A percentile compares a stretch with the other conserved stretches of the same genome.
Conservation (phyloP, 345 rosid species). For the Hirschfeldia incana region DNA sequence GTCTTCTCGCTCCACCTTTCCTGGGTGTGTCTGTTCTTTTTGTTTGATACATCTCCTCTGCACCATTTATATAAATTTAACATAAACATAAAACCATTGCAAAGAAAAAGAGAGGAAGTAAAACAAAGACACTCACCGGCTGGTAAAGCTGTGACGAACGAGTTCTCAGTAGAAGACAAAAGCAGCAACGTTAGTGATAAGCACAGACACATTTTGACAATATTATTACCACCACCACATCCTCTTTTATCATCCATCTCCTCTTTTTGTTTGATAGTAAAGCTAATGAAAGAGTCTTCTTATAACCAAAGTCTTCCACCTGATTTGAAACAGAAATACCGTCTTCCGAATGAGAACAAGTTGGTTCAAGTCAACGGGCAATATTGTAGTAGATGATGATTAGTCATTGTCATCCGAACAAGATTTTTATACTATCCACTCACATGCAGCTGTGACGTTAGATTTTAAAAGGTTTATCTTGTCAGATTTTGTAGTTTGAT, state of each 20-base stretch:
- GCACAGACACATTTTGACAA: background rate
- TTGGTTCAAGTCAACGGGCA: background rate
- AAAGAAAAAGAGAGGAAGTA: background rate
- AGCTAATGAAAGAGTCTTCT: background rate
- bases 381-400: too few relatives aligned
- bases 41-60: background rate
- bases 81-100: background rate
- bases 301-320: background rate
- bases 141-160: background rate
- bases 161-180: background rate
- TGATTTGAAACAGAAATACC: background rate
- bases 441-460: background rate
- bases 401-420: background rate
- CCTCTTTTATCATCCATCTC: background rate
- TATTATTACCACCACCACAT: background rate
- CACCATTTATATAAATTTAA: background rate
- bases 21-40: background rate
- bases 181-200: background rate
- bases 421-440: background rate
- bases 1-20: background rate
- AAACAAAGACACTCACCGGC: background rate
- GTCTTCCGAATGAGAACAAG: background rate
- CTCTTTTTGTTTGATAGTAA: background rate
- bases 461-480: background rate
- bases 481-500: too few relatives aligned